Evolutionary conservation across 2,329 filamentous ascomycete genomes (phyloP).

Genomic region (Zymoseptoria tritici): DNA sequence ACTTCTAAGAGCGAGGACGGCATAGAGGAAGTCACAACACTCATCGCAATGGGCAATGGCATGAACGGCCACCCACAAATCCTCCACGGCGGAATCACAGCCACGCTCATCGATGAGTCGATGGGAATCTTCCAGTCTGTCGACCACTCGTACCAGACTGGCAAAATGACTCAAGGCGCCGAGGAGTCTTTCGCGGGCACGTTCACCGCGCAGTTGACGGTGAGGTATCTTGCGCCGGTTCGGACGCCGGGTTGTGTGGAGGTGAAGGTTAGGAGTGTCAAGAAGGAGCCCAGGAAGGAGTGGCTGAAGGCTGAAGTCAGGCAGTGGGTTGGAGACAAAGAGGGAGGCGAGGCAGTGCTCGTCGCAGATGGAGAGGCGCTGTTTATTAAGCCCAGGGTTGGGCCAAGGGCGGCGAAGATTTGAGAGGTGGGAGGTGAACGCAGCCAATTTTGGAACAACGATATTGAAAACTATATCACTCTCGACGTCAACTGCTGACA

Average conservation of each 20-base stretch:
- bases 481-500: too few species aligned
- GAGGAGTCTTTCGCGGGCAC: slow-evolving; percentile 19
- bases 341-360: slow-evolving; percentile 42
- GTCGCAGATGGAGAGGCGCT: slow-evolving; percentile 49
- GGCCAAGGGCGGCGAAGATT: slow-evolving; percentile 21
- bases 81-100: slow-evolving; percentile 52
- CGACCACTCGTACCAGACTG: slow-evolving; percentile 26
- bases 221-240: slow-evolving; percentile 48
- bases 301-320: slow-evolving; percentile 43
- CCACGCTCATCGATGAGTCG: slow-evolving; percentile 52
- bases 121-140: slow-evolving; percentile 45
- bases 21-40: slow-evolving; percentile 31
- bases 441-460: neutral
- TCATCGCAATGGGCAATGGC: slow-evolving; percentile 43
- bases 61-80: slow-evolving; percentile 49
- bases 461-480: too few species aligned
- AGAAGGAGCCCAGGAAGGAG: slow-evolving; percentile 48
- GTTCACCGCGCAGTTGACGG: slow-evolving; percentile 50
- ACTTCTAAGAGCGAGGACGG: neutral
- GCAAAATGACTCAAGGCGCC: slow-evolving; percentile 6
- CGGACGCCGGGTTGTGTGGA: slow-evolving; percentile 44
- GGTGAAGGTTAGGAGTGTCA: slow-evolving; percentile 35
- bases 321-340: slow-evolving; percentile 20
- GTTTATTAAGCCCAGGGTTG: slow-evolving; percentile 36
- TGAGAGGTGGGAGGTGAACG: slow-evolving; percentile 1